phyloP scores from a whole-genome alignment of 352 stramenopile genomes.

The Phytopythium vexans region DNA sequence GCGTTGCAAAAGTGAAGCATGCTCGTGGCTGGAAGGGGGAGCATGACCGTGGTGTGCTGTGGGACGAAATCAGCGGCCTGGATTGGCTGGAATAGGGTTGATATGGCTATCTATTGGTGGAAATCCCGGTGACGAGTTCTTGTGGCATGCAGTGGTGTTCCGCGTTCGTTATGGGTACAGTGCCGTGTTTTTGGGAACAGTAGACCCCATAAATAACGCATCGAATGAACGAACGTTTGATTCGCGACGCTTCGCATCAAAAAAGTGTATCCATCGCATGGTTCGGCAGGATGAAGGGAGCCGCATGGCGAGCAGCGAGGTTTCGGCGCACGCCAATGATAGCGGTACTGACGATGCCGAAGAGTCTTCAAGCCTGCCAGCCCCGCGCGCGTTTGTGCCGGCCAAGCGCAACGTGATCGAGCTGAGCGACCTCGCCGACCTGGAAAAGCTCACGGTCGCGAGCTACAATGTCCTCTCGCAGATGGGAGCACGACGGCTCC shows the following conservation, averaged over 20 bases:
- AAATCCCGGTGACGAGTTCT: not conserved
- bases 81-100: not conserved
- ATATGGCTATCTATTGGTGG: not conserved
- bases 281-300: too few species aligned
- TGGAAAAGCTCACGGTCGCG: constrained; percentile 65
- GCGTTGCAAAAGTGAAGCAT: not conserved
- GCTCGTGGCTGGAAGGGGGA: not conserved
- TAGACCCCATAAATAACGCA: too few species aligned
- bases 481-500: constrained; percentile 54
- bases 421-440: constrained; percentile 35
- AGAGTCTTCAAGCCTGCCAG: not conserved
- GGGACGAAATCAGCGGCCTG: not conserved
- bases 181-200: too few species aligned
- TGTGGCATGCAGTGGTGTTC: not conserved
- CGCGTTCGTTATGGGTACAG: not conserved
- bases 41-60: not conserved
- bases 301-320: too few species aligned
- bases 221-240: too few species aligned
- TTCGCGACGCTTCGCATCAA: too few species aligned
- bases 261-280: too few species aligned
- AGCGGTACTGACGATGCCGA: not conserved
- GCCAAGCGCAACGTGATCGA: constrained; percentile 34
- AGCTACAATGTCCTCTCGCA: constrained; percentile 86
- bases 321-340: not conserved
- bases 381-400: constrained; percentile 40